A percentile compares a stretch with the other conserved stretches of the same genome.
These are phyloP conservation scores for Cystobasidium ongulense DNA, from an alignment of 768 basidiomycete genomes.

Conservation along the genomic window DNA sequence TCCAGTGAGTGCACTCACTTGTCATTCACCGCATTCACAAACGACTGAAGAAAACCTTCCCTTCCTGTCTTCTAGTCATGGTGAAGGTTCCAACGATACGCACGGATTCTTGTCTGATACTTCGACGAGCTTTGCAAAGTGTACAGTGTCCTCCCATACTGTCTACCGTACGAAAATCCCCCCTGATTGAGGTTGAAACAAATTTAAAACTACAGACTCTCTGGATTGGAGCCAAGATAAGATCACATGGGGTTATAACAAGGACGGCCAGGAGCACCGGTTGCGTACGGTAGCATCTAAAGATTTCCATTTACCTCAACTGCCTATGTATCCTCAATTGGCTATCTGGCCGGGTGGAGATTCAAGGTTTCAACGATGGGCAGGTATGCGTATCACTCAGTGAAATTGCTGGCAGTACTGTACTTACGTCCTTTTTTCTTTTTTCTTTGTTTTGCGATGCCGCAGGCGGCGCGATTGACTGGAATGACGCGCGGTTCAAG, in stretches of 20 bases:
- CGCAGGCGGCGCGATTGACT: slow-evolving; percentile 11
- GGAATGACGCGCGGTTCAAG: neutral
- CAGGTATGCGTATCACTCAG: no score
- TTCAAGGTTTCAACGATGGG: no score
- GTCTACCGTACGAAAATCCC: neutral
- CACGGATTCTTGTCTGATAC: neutral
- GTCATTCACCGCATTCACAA: neutral
- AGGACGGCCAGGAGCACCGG: neutral
- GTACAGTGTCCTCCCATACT: neutral
- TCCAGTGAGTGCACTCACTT: neutral
- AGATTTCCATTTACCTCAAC: neutral
- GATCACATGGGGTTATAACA: neutral
- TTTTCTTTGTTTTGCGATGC: no score
- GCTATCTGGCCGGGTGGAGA: slow-evolving; percentile 14
- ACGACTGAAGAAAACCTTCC: neutral
- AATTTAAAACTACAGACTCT: no score
- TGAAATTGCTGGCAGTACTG: no score
- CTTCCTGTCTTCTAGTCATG: neutral
- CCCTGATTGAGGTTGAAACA: neutral
- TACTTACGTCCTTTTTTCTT: no score
- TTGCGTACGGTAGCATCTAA: neutral
- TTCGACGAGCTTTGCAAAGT: neutral
- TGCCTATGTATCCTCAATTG: slow-evolving; percentile 19
- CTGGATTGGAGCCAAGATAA: neutral
- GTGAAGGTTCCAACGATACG: neutral